A percentile compares a stretch with the other conserved stretches of the same genome.
phyloP scores from a whole-genome alignment of 2,329 filamentous ascomycete species.

The Talaromyces pinophilus region DNA sequence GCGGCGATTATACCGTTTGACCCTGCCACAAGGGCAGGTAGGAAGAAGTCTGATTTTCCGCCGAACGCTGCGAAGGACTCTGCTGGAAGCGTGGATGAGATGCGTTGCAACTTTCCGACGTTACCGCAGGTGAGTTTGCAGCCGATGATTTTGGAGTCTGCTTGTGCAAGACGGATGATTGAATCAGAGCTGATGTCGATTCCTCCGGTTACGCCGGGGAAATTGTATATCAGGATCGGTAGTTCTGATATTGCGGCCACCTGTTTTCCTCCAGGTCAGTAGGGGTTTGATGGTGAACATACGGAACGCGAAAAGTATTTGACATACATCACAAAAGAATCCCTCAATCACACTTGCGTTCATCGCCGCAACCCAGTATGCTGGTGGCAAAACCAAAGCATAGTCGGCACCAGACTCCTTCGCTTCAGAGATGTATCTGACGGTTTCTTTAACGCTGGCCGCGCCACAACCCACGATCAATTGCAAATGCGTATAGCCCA shows the following conservation, averaged over 20 bases:
- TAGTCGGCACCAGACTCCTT: slow-evolving; percentile 52
- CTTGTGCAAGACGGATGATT: slow-evolving; percentile 52
- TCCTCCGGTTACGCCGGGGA: slow-evolving; percentile 63
- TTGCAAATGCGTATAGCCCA: neutral
- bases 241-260: slow-evolving; percentile 48
- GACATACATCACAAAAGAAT: neutral
- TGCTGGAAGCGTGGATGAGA: slow-evolving; percentile 28
- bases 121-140: slow-evolving; percentile 55
- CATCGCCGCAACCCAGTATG: slow-evolving; percentile 52
- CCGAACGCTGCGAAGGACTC: slow-evolving; percentile 75
- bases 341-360: neutral
- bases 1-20: slow-evolving; percentile 79
- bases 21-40: slow-evolving; percentile 72
- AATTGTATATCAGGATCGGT: slow-evolving; percentile 63
- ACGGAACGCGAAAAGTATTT: neutral
- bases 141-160: slow-evolving; percentile 63
- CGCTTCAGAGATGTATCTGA: slow-evolving; percentile 51
- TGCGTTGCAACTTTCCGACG: slow-evolving; percentile 43
- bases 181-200: slow-evolving; percentile 63
- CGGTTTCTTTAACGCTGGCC: slow-evolving; percentile 67
- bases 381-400: slow-evolving; percentile 58
- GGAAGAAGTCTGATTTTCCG: slow-evolving; percentile 77
- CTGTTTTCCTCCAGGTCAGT: neutral
- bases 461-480: slow-evolving; percentile 71
- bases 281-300: neutral